Evolutionary conservation across 768 basidiomycete genomes (phyloP).

Genomic region (Pluteus cervinus): DNA sequence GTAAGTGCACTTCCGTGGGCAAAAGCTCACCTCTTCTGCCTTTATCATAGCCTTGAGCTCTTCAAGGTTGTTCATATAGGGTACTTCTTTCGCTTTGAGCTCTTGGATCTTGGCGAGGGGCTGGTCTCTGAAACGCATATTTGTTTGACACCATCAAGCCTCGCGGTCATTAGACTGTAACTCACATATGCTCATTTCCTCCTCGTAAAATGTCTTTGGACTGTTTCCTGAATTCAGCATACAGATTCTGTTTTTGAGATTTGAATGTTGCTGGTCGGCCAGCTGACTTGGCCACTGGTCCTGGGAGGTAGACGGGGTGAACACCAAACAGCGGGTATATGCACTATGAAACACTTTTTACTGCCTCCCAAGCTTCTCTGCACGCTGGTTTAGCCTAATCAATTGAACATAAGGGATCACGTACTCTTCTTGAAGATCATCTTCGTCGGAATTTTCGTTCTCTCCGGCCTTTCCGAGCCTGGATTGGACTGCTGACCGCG

Average conservation of each 20-base stretch:
- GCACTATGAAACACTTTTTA: conserved; percentile 8
- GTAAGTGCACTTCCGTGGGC: background rate
- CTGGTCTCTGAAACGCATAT: conserved; percentile 24
- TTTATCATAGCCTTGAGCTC: conserved; percentile 18
- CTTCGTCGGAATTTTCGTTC: background rate
- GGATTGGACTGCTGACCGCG: no score
- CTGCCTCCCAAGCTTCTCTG: no score
- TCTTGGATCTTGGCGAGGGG: conserved; percentile 19
- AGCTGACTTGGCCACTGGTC: conserved; percentile 21
- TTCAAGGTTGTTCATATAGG: conserved; percentile 17
- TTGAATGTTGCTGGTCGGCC: conserved; percentile 18
- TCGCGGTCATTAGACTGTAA: background rate
- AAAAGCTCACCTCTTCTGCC: conserved; percentile 23
- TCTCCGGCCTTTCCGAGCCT: no score
- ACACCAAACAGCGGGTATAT: conserved; percentile 10
- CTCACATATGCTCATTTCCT: conserved; percentile 18
- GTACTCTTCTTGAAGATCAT: conserved; percentile 1
- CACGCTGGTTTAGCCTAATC: no score
- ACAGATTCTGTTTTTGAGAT: conserved; percentile 19
- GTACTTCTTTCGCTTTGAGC: conserved; percentile 20
- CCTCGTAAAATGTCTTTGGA: conserved; percentile 13
- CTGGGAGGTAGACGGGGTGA: conserved; percentile 12
- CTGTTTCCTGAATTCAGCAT: conserved; percentile 13
- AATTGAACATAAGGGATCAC: no score
- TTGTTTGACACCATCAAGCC: background rate